These are phyloP conservation scores for Oryza punctata DNA, from an alignment of 176 grass and related monocot genomes.

Conservation along the genomic window DNA sequence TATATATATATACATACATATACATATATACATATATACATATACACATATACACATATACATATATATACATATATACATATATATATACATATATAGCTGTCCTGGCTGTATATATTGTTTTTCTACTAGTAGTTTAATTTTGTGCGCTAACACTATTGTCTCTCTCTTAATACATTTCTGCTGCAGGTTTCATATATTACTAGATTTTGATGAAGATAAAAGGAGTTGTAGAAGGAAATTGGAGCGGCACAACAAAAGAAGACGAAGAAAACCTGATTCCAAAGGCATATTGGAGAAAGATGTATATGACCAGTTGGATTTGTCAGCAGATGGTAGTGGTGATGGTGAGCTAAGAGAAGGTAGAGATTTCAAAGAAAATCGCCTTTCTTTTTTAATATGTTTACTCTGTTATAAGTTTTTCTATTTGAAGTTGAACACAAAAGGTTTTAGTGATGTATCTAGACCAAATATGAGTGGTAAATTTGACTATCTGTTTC, in stretches of 20 bases:
- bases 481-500: background rate
- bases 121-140: constrained; percentile 25
- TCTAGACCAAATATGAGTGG: background rate
- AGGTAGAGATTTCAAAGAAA: constrained; percentile 45
- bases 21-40: too few species aligned
- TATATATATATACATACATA: too few species aligned
- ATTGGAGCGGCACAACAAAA: constrained; percentile 91
- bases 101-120: background rate
- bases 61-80: too few species aligned
- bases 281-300: constrained; percentile 63
- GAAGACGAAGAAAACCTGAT: constrained; percentile 79
- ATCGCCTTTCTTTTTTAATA: background rate
- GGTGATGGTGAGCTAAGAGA: constrained; percentile 53
- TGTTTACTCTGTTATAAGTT: background rate
- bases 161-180: constrained; percentile 4
- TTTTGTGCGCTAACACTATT: background rate
- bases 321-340: constrained; percentile 55
- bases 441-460: background rate
- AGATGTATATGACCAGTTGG: constrained; percentile 64
- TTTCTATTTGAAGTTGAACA: background rate
- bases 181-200: constrained; percentile 84
- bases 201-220: constrained; percentile 95
- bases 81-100: too few species aligned
- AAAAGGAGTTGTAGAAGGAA: constrained; percentile 99
- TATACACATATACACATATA: too few species aligned